Evolutionary conservation across 139 green algal species (phyloP).

Genomic region (Mesotaenium endlicherianum): DNA sequence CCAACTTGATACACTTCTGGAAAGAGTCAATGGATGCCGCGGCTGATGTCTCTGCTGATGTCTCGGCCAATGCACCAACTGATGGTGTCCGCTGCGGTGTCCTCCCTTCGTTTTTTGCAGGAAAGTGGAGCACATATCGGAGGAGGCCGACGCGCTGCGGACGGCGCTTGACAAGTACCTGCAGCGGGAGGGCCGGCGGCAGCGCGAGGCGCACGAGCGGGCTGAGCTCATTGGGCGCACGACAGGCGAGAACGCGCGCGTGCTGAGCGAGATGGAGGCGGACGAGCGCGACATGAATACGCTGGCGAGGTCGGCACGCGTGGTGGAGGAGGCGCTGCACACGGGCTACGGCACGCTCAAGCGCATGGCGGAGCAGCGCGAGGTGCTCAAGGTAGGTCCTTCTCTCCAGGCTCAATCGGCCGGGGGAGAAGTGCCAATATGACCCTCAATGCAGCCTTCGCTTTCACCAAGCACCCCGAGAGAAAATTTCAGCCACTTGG

Average conservation of each 20-base stretch:
- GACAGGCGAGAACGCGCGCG: not conserved
- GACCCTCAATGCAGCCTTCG: not conserved
- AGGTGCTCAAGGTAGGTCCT: slow-evolving; percentile 20
- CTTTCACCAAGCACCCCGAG: not conserved
- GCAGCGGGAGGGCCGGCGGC: not conserved
- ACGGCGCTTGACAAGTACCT: slow-evolving; percentile 30
- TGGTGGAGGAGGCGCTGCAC: slow-evolving; percentile 13
- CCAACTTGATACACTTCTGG: not conserved
- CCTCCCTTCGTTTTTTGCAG: slow-evolving; percentile 4
- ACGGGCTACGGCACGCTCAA: slow-evolving; percentile 1
- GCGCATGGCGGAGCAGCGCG: slow-evolving; percentile 22
- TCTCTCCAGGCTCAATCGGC: not conserved
- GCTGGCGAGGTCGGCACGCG: not conserved
- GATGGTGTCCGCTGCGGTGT: not conserved
- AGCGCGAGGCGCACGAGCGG: slow-evolving; percentile 11
- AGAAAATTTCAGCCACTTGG: not conserved
- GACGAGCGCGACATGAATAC: slow-evolving; percentile 14
- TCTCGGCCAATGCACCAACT: not conserved
- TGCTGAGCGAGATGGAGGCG: slow-evolving; percentile 16
- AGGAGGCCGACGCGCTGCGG: slow-evolving; percentile 35
- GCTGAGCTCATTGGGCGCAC: slow-evolving; percentile 6
- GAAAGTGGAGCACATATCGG: slow-evolving; percentile 23
- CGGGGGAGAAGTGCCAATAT: not conserved
- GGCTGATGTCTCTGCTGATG: not conserved
- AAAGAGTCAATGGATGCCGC: not conserved